A percentile compares a stretch with the other conserved stretches of the same genome.
Conservation (phyloP, 306 rosid genomes). For the Prunus campanulata region DNA sequence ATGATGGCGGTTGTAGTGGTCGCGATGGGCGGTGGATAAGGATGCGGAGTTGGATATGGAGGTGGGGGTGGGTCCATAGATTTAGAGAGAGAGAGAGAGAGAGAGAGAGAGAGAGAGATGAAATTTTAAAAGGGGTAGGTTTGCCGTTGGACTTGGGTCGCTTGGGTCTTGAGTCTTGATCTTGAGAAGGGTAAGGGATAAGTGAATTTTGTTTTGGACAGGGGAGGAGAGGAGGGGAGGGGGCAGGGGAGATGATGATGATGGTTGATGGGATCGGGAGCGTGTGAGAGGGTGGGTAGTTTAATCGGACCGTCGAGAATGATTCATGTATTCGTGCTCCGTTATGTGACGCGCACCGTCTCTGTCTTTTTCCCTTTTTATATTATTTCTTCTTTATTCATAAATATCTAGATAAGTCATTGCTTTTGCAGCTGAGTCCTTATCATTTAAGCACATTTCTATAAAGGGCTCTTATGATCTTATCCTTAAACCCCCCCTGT, state of each 20-base stretch:
- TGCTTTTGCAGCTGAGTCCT: conserved; percentile 2
- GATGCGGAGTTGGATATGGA: conserved; percentile 8
- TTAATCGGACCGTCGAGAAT: conserved; percentile 38
- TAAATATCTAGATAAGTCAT: conserved; percentile 4
- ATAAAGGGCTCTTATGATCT: not conserved
- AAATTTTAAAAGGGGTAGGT: not conserved
- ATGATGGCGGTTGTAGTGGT: not conserved
- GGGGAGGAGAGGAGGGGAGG: conserved; percentile 2
- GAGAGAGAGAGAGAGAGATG: conserved; percentile 8
- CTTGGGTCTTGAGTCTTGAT: not conserved
- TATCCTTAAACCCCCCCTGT: too few relatives aligned
- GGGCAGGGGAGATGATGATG: conserved; percentile 3
- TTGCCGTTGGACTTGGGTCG: conserved; percentile 1
- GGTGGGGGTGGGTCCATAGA: conserved; percentile 57
- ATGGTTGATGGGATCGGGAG: conserved; percentile 10
- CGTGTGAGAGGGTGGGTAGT: not conserved
- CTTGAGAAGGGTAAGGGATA: not conserved
- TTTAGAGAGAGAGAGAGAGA: conserved; percentile 10
- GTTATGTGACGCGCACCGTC: conserved; percentile 31
- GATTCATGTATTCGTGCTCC: not conserved
- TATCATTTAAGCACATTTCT: not conserved
- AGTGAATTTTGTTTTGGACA: not conserved
- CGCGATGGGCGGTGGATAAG: conserved; percentile 12
- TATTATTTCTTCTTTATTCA: not conserved
- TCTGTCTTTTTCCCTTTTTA: conserved; percentile 12